phyloP scores from a whole-genome alignment of 2,329 filamentous ascomycete genomes.

The Ophiostoma sp. region DNA sequence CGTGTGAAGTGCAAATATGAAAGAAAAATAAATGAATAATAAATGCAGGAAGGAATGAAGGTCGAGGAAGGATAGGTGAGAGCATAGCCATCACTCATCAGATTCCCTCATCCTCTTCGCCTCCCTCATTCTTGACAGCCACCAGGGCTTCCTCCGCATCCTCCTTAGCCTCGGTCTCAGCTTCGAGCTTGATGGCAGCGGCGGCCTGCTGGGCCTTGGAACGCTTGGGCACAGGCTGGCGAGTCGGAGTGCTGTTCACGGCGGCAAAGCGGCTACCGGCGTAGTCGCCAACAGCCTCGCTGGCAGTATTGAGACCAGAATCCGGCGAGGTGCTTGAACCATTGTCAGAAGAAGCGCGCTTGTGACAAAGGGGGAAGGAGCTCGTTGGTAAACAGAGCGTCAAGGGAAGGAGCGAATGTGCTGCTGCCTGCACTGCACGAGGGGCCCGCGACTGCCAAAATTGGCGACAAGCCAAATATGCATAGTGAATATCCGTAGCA shows the following conservation, averaged over 20 bases:
- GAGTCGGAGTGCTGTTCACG: neutral
- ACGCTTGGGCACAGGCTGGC: constrained; percentile 17
- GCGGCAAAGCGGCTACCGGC: neutral
- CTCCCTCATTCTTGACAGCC: neutral
- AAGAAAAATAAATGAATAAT: neutral
- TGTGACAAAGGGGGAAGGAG: constrained; percentile 14
- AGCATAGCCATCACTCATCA: neutral
- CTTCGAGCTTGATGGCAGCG: constrained; percentile 15
- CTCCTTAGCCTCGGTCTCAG: neutral
- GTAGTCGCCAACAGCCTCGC: neutral
- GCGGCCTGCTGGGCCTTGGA: constrained; percentile 17
- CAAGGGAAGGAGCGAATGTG: neutral
- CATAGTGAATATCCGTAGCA: neutral
- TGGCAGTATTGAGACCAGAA: neutral
- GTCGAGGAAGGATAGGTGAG: neutral
- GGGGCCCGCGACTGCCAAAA: neutral
- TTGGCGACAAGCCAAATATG: neutral
- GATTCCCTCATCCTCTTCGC: neutral
- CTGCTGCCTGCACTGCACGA: neutral
- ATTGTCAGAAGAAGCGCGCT: constrained; percentile 27
- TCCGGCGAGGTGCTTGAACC: neutral
- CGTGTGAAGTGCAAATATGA: neutral
- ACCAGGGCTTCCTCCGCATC: neutral
- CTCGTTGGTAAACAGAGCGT: neutral
- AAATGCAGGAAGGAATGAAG: neutral